Base-by-base conservation (phyloP, 2,329 filamentous ascomycete species). In the Thelonectria rubi region DNA sequence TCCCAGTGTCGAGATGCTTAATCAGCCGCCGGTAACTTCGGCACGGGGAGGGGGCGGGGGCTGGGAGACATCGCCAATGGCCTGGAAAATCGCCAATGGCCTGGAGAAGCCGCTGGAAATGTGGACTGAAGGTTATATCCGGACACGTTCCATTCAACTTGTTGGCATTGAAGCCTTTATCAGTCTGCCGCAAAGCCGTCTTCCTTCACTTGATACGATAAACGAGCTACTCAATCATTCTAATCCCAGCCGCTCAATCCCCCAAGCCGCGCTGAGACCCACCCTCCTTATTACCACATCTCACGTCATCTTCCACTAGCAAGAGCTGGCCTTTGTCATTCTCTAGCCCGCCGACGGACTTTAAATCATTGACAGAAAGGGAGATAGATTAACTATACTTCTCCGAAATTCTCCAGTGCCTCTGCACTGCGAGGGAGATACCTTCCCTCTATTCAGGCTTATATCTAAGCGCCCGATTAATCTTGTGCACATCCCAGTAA, bases 401-500 rank as follows among this genome's bases (percentile, higher is more conserved):
- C n/a, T n/a, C n/a, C n/a, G n/a, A n/a, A n/a, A n/a, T n/a, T n/a
- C n/a, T n/a, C n/a, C n/a, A n/a, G n/a, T n/a, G n/a, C n/a, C n/a
- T n/a, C n/a, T n/a, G n/a, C n/a, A n/a, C n/a, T n/a, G n/a, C n/a
- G n/a, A n/a, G n/a, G n/a, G n/a, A n/a, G n/a, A 3, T 24, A 3
- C 21, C 21, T 3, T 24, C 42, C 5, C 42, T 18, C n/a, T 10
- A 17, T n/a, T 52, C 57, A 63, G 64, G 63, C 6, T 45, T 65
- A 21, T 70, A 55, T 3, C 61, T 66, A 32, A 72, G 52, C 6
- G 68, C 67, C 26, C 60, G 60, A 49, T 70, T 73, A 15, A 70
- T 2, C 15, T 61, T 60, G 5, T 71, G 57, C 2, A 77, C 74
- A 59, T 78, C 73, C 75, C 76, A 77, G 46, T 78, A 77, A 57